phyloP scores from a whole-genome alignment of 192 early-diverging fungal genomes.

The Powellomyces hirtus region DNA sequence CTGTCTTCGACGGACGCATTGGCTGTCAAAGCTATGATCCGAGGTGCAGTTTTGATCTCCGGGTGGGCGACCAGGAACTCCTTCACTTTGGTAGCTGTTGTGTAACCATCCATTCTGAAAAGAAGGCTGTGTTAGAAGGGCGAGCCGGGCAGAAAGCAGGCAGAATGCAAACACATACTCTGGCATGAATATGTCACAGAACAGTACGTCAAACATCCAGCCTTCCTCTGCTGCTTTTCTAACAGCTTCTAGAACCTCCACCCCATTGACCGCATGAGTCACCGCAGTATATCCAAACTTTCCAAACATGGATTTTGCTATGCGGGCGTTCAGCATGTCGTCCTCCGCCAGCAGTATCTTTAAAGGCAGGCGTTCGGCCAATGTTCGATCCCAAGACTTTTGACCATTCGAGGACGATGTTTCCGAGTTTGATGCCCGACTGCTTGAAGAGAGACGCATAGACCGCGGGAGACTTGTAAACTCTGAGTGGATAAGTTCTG shows the following conservation, averaged over 20 bases:
- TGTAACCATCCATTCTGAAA: constrained; percentile 16
- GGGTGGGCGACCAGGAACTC: background rate
- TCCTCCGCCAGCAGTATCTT: constrained; percentile 13
- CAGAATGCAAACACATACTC: background rate
- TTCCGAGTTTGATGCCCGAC: background rate
- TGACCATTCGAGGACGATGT: too few species aligned
- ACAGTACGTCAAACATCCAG: constrained; percentile 11
- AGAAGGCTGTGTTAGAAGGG: background rate
- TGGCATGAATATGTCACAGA: constrained; percentile 9
- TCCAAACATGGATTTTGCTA: background rate
- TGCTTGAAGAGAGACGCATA: too few species aligned
- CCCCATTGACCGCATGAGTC: background rate
- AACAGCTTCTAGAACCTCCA: background rate
- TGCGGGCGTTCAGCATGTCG: constrained; percentile 3
- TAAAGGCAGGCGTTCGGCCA: background rate
- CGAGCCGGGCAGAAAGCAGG: background rate
- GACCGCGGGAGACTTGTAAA: too few species aligned
- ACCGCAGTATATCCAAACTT: constrained; percentile 5
- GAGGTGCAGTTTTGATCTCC: background rate
- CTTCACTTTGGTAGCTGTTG: background rate
- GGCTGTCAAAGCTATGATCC: constrained; percentile 8
- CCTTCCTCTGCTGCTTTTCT: background rate
- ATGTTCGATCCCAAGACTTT: constrained; percentile 1
- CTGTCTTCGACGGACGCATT: constrained; percentile 20
- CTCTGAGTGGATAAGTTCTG: too few species aligned